phyloP scores from a whole-genome alignment of 352 stramenopile species.

The Pythium periplocum region DNA sequence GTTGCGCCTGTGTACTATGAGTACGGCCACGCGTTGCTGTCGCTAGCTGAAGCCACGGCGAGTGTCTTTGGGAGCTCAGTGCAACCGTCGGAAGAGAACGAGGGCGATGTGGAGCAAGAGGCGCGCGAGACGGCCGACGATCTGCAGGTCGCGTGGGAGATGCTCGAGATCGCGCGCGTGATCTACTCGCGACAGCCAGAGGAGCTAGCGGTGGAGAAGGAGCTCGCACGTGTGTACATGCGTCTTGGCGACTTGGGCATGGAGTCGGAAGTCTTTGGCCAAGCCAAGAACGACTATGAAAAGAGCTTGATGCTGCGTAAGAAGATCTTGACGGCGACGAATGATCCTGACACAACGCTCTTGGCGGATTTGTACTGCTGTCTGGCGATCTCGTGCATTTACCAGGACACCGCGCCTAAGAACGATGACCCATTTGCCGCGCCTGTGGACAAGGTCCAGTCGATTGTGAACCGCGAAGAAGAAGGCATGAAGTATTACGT shows the following conservation, averaged over 20 bases:
- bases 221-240: slow-evolving; percentile 77
- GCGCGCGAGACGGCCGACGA: slow-evolving; percentile 53
- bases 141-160: slow-evolving; percentile 82
- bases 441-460: slow-evolving; percentile 14
- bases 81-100: slow-evolving; percentile 14
- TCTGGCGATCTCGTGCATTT: slow-evolving; percentile 82
- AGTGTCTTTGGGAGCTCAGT: slow-evolving; percentile 31
- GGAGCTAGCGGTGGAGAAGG: slow-evolving; percentile 64
- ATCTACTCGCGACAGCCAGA: slow-evolving; percentile 72
- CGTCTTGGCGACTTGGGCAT: slow-evolving; percentile 73
- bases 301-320: slow-evolving; percentile 65
- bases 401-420: slow-evolving; percentile 42
- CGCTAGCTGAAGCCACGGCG: slow-evolving; percentile 43
- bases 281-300: slow-evolving; percentile 73
- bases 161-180: slow-evolving; percentile 79
- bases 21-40: slow-evolving; percentile 77
- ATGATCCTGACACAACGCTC: slow-evolving; percentile 72
- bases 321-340: slow-evolving; percentile 59
- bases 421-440: slow-evolving; percentile 13
- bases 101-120: slow-evolving; percentile 50
- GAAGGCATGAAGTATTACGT: slow-evolving; percentile 81
- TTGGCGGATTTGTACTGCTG: slow-evolving; percentile 80
- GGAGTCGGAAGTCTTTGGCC: slow-evolving; percentile 77
- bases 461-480: slow-evolving; percentile 30
- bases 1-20: slow-evolving; percentile 78